Conservation (phyloP, 2,329 filamentous ascomycete species). For the Fusarium mundagurra region DNA sequence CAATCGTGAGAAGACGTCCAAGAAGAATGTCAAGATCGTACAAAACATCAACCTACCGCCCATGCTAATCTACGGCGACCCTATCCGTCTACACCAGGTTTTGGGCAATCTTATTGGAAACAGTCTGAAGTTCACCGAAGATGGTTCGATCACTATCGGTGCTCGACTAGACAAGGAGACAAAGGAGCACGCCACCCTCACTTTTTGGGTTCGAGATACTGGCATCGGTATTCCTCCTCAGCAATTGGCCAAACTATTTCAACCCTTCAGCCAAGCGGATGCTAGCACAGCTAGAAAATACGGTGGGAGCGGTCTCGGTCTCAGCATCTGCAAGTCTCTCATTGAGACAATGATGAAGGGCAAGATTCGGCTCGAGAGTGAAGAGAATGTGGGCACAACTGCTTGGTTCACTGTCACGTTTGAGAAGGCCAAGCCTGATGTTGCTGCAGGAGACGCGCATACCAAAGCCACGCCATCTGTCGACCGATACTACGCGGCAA, state of each 20-base stretch:
- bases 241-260: constrained; percentile 85
- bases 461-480: constrained; percentile 49
- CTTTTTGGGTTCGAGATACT: constrained; percentile 88
- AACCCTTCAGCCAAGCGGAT: constrained; percentile 93
- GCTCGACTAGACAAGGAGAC: constrained; percentile 78
- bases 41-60: constrained; percentile 79
- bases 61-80: constrained; percentile 75
- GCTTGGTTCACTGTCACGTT: constrained; percentile 87
- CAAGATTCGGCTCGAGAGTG: constrained; percentile 82
- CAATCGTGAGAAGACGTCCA: constrained; percentile 70
- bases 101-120: constrained; percentile 89
- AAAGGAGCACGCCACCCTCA: constrained; percentile 75
- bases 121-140: constrained; percentile 92
- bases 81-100: constrained; percentile 73
- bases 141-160: constrained; percentile 85
- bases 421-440: constrained; percentile 77
- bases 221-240: constrained; percentile 90
- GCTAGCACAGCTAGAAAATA: constrained; percentile 90
- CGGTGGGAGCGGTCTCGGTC: constrained; percentile 87
- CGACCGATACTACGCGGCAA: constrained; percentile 48
- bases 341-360: constrained; percentile 94
- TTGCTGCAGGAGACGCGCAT: constrained; percentile 65
- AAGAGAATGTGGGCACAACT: constrained; percentile 74
- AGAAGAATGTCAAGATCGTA: constrained; percentile 70
- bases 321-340: constrained; percentile 94